These are phyloP conservation scores for Fusarium chuoi DNA, from an alignment of 2,329 filamentous ascomycete genomes.

Conservation along the genomic window DNA sequence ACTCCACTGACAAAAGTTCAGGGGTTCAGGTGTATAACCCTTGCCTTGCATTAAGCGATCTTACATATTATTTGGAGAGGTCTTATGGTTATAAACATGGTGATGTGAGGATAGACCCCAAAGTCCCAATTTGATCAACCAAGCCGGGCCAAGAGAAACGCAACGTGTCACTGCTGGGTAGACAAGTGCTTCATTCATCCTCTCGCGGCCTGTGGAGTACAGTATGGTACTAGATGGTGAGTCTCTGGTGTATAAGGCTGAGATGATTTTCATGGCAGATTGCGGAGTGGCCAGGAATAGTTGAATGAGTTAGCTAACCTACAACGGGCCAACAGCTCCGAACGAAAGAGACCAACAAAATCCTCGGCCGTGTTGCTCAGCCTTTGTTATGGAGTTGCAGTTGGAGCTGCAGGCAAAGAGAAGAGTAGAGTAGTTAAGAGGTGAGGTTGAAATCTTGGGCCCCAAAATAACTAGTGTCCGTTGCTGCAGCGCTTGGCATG, in stretches of 20 bases:
- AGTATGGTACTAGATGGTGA: neutral
- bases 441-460: conserved; percentile 11
- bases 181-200: neutral
- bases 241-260: conserved; percentile 22
- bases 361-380: neutral
- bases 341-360: neutral
- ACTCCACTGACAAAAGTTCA: no score
- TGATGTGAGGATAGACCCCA: neutral
- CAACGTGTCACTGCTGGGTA: conserved; percentile 17
- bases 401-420: neutral
- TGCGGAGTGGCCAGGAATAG: neutral
- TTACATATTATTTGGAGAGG: neutral
- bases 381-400: conserved; percentile 10
- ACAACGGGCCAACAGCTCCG: conserved; percentile 13
- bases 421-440: neutral
- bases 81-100: neutral
- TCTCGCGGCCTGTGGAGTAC: neutral
- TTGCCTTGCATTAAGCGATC: conserved; percentile 16
- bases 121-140: neutral
- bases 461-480: conserved; percentile 17
- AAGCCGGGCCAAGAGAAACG: neutral
- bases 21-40: no score
- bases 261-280: neutral
- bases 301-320: neutral
- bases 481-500: conserved; percentile 18